Base-by-base conservation (phyloP, 2,329 filamentous ascomycete genomes). In the Laburnicola sp. region DNA sequence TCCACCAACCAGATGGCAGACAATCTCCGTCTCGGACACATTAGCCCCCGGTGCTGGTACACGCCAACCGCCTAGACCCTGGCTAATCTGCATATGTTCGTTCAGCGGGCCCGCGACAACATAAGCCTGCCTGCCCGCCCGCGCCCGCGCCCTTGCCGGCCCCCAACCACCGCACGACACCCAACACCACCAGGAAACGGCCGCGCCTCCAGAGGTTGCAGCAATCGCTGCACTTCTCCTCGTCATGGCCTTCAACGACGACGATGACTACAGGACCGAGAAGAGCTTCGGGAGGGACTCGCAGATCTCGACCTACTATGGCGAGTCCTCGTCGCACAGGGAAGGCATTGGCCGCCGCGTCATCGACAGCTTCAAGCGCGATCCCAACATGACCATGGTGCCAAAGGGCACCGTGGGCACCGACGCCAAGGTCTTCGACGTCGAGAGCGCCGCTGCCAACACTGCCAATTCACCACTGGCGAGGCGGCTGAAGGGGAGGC, bases 401-500 rank as follows among this genome's bases (percentile, higher is more conserved):
- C 77, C 77, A 3, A 73, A 75, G 56, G 75, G 74, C 23, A 67
- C 69, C 25, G 64, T 79, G 11, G 78, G 78, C 45, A 78, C 77
- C 5, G 79, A 83, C 72, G 80, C 80, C 47, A 77, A 78, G 53
- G 76, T 78, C 10, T 85, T 82, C 66, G 80, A 89, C 66, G 75
- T 90, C 58, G 86, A 91, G 66, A 70, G 70, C 47, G 83, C 83
- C 0, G 81, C 80, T 1, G 71, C 75, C 11, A 80, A 79, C 37
- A 92, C 90, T 1, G 88, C 89, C 3, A 81, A 86, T 58, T 87
- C 89, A 39, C 85, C 87, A 6, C 79, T 97, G 44, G 84, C 88
- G 44, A 81, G 91, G 65, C 86, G 60, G 40, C 61, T 73, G 10
- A 72, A 72, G 54, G 70, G 69, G 8, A 58, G 69, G 27, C 93